phyloP scores from a whole-genome alignment of 2,329 filamentous ascomycete species.

The Aspergillus persii region DNA sequence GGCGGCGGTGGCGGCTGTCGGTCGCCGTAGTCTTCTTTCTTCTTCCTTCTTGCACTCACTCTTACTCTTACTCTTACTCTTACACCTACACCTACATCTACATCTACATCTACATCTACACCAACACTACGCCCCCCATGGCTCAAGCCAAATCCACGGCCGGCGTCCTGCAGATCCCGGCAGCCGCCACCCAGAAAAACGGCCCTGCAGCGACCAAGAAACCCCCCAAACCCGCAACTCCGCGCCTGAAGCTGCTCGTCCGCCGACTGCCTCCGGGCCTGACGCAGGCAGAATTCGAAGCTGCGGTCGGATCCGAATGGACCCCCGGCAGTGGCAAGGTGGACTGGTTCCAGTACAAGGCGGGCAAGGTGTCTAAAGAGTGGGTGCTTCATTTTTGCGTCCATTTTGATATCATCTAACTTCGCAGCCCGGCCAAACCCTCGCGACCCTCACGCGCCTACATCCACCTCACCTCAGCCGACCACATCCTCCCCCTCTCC shows the following conservation, averaged over 20 bases:
- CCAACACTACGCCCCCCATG: slow-evolving; percentile 19
- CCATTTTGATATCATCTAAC: neutral
- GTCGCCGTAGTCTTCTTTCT: neutral
- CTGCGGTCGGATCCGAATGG: slow-evolving; percentile 76
- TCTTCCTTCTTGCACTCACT: neutral
- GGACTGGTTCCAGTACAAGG: slow-evolving; percentile 75
- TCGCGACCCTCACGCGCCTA: slow-evolving; percentile 80
- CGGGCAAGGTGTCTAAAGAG: slow-evolving; percentile 81
- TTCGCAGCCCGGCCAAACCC: slow-evolving; percentile 71
- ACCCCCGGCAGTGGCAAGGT: slow-evolving; percentile 74
- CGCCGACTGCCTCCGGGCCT: slow-evolving; percentile 83
- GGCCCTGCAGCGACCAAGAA: slow-evolving; percentile 46
- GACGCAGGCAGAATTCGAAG: slow-evolving; percentile 73
- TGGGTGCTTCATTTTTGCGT: slow-evolving; percentile 43
- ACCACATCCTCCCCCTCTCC: slow-evolving; percentile 65
- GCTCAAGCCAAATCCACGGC: slow-evolving; percentile 43
- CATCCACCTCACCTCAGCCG: slow-evolving; percentile 72
- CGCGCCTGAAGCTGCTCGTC: slow-evolving; percentile 79
- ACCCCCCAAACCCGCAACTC: slow-evolving; percentile 45
- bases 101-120: neutral
- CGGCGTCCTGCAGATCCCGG: slow-evolving; percentile 54
- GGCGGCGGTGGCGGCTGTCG: neutral
- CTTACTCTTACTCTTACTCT: neutral
- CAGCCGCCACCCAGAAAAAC: slow-evolving; percentile 47
- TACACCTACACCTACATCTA: too few relatives aligned